Percentiles rank a stretch among this genome's conserved stretches.
Conservation (phyloP, 495 filamentous ascomycete genomes). For the Tuber calosporum region DNA sequence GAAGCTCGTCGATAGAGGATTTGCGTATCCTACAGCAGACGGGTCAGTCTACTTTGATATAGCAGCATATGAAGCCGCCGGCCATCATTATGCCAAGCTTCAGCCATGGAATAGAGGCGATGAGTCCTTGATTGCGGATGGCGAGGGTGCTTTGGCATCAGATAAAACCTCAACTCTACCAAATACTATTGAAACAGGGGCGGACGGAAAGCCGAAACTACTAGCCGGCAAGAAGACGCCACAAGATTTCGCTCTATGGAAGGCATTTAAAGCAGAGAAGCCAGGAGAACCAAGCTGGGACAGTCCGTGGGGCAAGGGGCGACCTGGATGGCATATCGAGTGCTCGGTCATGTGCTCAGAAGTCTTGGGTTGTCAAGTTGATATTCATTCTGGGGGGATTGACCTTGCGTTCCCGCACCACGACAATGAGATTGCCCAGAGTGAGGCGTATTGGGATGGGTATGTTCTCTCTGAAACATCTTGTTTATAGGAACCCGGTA, state of each 20-base stretch:
- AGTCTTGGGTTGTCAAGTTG: constrained; percentile 70
- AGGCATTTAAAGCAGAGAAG: constrained; percentile 89
- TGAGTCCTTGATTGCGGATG: constrained; percentile 73
- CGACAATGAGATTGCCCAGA: constrained; percentile 92
- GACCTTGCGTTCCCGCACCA: constrained; percentile 94
- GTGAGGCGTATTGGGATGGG: constrained; percentile 68
- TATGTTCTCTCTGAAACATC: constrained; percentile 9
- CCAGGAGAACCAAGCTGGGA: constrained; percentile 87
- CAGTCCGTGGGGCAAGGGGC: constrained; percentile 75
- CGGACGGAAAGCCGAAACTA: neutral
- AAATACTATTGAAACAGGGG: constrained; percentile 55
- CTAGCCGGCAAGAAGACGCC: constrained; percentile 31
- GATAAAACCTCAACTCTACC: constrained; percentile 25
- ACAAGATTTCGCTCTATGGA: constrained; percentile 88
- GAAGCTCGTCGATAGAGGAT: constrained; percentile 67
- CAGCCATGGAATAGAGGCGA: constrained; percentile 83
- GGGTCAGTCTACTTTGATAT: constrained; percentile 96
- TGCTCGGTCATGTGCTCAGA: constrained; percentile 95
- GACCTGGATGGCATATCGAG: constrained; percentile 97
- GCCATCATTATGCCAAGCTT: constrained; percentile 76
- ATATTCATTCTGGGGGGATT: constrained; percentile 89
- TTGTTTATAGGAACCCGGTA: neutral
- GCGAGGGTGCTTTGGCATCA: constrained; percentile 69
- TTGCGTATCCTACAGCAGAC: constrained; percentile 70
- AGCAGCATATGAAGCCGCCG: constrained; percentile 69